Base-by-base conservation (phyloP, 1,284 basidiomycete genomes). In the Heterobasidion irregulare region DNA sequence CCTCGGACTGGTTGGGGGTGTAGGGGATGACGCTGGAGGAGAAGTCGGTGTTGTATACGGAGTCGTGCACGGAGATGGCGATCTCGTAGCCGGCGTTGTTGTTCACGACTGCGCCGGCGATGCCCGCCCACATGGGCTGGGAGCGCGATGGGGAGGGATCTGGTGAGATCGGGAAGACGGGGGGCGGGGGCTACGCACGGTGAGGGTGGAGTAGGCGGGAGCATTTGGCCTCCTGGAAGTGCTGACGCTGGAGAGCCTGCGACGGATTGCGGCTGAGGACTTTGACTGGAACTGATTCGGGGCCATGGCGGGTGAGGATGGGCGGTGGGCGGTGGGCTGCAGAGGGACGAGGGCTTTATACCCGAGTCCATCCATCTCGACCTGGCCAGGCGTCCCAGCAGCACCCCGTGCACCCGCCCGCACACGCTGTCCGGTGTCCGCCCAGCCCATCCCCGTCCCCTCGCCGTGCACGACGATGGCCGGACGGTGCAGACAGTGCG, bases 41-140 rank as follows among this genome's bases (percentile, higher is more conserved):
- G 63, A 82, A 89, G 66, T 90, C 87, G 59, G 86, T 88, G 69
- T 76, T 83, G 69, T 91, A 91, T 63, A 90, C 85, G 13, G 84
- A 87, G 68, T 90, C 88, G 67, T 90, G 86, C 53, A 90, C 75
- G 55, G 86, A 86, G 64, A 90, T 75, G 36, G 86, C 83, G 65
- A 90, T 71, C 69, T 89, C 86, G 58, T 77, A 82, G 52, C 76
- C 71, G 53, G 73, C 75, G 54, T 78, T 79, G 66, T 82, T 82
- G 63, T 80, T 76, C 63, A 82, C 67, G 47, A 80, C 62, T 35
- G 71, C 72, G 48, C 84, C 85, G 8, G 86, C 83, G 53, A 89
- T 76, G 66, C 86, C 88, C 57, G 83, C 86, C 86, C 88, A 91
- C 88, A 91, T 89, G 18, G 88, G 84, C 87, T 89, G 58, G 47